phyloP scores from a whole-genome alignment of 1,284 basidiomycete genomes.

The Cryptococcus jaspeensis region DNA sequence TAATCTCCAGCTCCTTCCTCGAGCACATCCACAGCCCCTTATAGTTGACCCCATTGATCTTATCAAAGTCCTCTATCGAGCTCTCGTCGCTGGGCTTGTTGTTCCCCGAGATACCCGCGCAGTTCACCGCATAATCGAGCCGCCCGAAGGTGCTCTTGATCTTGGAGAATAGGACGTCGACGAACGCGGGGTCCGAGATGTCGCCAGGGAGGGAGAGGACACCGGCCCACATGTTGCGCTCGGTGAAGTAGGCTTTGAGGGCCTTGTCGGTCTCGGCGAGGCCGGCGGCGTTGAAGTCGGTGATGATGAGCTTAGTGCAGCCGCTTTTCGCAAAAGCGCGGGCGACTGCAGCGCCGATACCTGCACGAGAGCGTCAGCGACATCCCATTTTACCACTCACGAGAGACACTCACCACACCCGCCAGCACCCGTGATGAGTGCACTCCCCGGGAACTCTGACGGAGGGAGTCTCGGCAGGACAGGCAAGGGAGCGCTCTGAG shows the following conservation, averaged over 20 bases:
- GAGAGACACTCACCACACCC: conserved; percentile 21
- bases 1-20: conserved; percentile 24
- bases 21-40: conserved; percentile 27
- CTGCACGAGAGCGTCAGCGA: conserved; percentile 3
- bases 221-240: not conserved
- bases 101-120: conserved; percentile 28
- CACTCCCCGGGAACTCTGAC: conserved; percentile 16
- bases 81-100: conserved; percentile 8
- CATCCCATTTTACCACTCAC: not conserved
- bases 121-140: conserved; percentile 40
- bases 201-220: conserved; percentile 18
- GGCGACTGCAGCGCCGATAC: conserved; percentile 27
- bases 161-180: conserved; percentile 18
- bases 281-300: conserved; percentile 21
- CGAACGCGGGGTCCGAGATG: conserved; percentile 16
- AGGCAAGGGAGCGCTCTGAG: no score
- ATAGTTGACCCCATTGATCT: conserved; percentile 33
- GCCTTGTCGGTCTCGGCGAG: conserved; percentile 13
- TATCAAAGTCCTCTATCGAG: conserved; percentile 28
- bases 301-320: conserved; percentile 19
- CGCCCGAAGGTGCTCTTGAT: conserved; percentile 25
- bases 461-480: no score
- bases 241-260: not conserved
- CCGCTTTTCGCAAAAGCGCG: conserved; percentile 23
- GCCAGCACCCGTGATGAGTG: conserved; percentile 27